A percentile compares a stretch with the other conserved stretches of the same genome.
These are phyloP conservation scores for Globisporangium emineosum DNA, from an alignment of 352 stramenopile species.

Conservation along the genomic window DNA sequence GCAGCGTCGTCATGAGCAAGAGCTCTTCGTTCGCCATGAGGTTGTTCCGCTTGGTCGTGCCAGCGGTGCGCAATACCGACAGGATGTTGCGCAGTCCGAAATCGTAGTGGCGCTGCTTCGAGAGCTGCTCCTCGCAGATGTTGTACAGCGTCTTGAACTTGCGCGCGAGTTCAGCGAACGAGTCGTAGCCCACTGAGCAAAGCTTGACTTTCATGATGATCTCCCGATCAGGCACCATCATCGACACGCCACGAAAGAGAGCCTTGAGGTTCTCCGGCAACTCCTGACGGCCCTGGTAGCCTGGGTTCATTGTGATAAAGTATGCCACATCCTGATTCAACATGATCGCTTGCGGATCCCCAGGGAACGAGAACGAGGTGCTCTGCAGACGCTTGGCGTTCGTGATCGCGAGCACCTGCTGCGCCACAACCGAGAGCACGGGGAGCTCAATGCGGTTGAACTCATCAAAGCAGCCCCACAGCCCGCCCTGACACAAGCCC, in stretches of 20 bases:
- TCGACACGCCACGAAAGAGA: slow-evolving; percentile 93
- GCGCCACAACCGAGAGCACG: slow-evolving; percentile 90
- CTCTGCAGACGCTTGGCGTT: slow-evolving; percentile 61
- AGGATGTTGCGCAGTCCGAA: slow-evolving; percentile 94
- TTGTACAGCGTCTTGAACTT: slow-evolving; percentile 96
- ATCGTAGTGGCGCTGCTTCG: slow-evolving; percentile 93
- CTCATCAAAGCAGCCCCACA: slow-evolving; percentile 91
- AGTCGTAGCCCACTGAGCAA: slow-evolving; percentile 90
- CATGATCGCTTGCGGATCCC: slow-evolving; percentile 52
- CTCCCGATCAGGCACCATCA: slow-evolving; percentile 97
- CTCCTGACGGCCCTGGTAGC: slow-evolving; percentile 90
- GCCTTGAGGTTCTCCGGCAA: slow-evolving; percentile 91
- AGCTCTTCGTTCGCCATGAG: slow-evolving; percentile 91
- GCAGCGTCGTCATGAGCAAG: slow-evolving; percentile 94
- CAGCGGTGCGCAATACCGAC: slow-evolving; percentile 94
- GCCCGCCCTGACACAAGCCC: slow-evolving; percentile 88
- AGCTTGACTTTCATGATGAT: slow-evolving; percentile 96
- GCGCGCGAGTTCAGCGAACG: slow-evolving; percentile 91
- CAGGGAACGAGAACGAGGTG: slow-evolving; percentile 60
- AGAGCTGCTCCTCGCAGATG: slow-evolving; percentile 93
- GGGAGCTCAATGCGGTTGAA: slow-evolving; percentile 93
- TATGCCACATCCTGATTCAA: slow-evolving; percentile 65
- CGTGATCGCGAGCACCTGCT: slow-evolving; percentile 89
- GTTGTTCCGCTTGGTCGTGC: slow-evolving; percentile 94
- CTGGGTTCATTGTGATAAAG: slow-evolving; percentile 95